phyloP scores from a whole-genome alignment of 148 eudicot genomes.

The Spergularia bocconei region DNA sequence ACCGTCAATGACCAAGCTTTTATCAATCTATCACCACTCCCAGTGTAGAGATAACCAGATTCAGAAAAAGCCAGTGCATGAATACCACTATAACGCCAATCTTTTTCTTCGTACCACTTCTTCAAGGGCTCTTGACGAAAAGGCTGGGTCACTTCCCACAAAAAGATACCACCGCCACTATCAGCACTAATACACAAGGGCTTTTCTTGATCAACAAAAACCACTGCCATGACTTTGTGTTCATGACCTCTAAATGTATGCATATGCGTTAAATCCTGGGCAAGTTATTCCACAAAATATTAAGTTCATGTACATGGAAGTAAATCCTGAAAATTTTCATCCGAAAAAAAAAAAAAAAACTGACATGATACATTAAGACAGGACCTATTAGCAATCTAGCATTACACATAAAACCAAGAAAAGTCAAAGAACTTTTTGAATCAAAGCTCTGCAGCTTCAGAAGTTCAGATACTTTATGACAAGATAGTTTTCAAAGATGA shows the following conservation, averaged over 20 bases:
- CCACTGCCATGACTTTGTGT: conserved; percentile 72
- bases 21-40: conserved; percentile 82
- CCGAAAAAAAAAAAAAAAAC: too few species aligned
- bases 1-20: conserved; percentile 90
- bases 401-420: conserved; percentile 13
- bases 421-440: neutral
- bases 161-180: conserved; percentile 75
- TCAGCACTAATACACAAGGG: conserved; percentile 91
- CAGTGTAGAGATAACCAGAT: conserved; percentile 66
- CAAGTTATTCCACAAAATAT: conserved; percentile 13
- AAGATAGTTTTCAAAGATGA: neutral
- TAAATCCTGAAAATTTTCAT: neutral
- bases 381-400: conserved; percentile 11
- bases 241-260: conserved; percentile 89
- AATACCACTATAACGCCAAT: conserved; percentile 97
- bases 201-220: conserved; percentile 51
- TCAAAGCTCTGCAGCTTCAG: neutral
- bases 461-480: too few species aligned
- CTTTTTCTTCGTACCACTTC: conserved; percentile 66
- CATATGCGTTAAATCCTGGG: conserved; percentile 69
- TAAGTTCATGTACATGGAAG: neutral
- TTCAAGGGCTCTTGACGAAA: conserved; percentile 58
- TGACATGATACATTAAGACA: too few species aligned
- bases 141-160: conserved; percentile 55
- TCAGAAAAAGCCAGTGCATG: conserved; percentile 79